Conservation (phyloP, 139 green algal species). For the Zygnema cylindricum region DNA sequence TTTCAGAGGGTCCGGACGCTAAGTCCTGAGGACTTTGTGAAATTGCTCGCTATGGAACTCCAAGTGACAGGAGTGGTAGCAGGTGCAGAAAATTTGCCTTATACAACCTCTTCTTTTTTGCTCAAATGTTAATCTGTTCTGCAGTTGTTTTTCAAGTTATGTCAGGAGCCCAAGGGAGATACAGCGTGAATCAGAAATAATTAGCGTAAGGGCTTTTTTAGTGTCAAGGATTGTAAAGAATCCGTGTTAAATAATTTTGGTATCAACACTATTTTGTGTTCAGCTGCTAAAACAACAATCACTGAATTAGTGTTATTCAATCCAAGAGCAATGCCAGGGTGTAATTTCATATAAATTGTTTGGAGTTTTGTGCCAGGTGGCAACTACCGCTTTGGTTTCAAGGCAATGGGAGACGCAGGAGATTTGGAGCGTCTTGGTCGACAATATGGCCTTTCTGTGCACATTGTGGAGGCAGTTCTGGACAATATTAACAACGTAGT, state of each 20-base stretch:
- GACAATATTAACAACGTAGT: slow-evolving; percentile 7
- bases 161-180: too few relatives aligned
- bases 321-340: too few relatives aligned
- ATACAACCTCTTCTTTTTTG: too few relatives aligned
- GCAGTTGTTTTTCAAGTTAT: too few relatives aligned
- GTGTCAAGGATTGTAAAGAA: too few relatives aligned
- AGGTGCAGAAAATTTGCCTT: slow-evolving; percentile 18
- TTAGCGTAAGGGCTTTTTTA: too few relatives aligned
- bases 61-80: slow-evolving; percentile 82
- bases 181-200: too few relatives aligned
- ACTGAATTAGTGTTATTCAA: too few relatives aligned
- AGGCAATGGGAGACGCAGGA: slow-evolving; percentile 74
- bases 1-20: slow-evolving; percentile 81
- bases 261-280: too few relatives aligned
- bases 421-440: slow-evolving; percentile 12
- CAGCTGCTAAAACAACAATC: too few relatives aligned
- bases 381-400: slow-evolving; percentile 91
- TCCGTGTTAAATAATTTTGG: too few relatives aligned
- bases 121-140: too few relatives aligned
- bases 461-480: slow-evolving; percentile 40
- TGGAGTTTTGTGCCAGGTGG: slow-evolving; percentile 60
- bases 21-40: slow-evolving; percentile 83
- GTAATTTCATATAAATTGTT: not conserved
- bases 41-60: slow-evolving; percentile 78
- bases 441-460: slow-evolving; percentile 7